A percentile compares a stretch with the other conserved stretches of the same genome.
phyloP scores from a whole-genome alignment of 73 alveolate species.

The Loxodes magnus region DNA sequence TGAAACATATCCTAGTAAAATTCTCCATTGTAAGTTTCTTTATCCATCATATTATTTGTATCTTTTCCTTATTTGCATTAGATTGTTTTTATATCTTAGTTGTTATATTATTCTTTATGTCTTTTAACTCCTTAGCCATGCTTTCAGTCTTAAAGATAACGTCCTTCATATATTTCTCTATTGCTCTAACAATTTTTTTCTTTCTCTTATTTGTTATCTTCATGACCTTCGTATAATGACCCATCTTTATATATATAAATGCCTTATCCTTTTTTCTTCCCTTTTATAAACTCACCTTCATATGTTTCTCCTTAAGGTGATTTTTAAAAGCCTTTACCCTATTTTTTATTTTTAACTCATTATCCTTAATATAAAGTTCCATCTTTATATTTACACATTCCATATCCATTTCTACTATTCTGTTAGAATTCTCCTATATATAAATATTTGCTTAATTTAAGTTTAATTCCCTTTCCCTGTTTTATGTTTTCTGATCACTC shows the following conservation, averaged over 20 bases:
- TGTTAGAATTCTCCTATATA: not conserved
- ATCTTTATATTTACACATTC: not conserved
- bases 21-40: too few relatives aligned
- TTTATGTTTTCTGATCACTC: not conserved
- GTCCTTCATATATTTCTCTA: too few relatives aligned
- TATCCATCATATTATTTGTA: too few relatives aligned
- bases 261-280: not conserved
- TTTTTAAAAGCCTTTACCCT: not conserved
- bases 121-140: too few relatives aligned
- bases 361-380: not conserved
- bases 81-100: too few relatives aligned
- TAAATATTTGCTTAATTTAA: not conserved
- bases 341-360: not conserved
- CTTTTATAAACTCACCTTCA: not conserved
- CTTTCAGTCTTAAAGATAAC: too few relatives aligned
- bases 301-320: not conserved
- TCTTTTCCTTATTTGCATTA: too few relatives aligned
- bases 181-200: too few relatives aligned
- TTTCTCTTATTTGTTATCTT: too few relatives aligned
- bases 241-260: not conserved
- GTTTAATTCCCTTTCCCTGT: not conserved
- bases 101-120: too few relatives aligned
- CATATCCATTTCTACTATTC: not conserved
- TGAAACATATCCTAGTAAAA: too few relatives aligned
- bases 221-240: too few relatives aligned